Evolutionary conservation across 768 basidiomycete species (phyloP).

Genomic region (Termitomyces sp.): DNA sequence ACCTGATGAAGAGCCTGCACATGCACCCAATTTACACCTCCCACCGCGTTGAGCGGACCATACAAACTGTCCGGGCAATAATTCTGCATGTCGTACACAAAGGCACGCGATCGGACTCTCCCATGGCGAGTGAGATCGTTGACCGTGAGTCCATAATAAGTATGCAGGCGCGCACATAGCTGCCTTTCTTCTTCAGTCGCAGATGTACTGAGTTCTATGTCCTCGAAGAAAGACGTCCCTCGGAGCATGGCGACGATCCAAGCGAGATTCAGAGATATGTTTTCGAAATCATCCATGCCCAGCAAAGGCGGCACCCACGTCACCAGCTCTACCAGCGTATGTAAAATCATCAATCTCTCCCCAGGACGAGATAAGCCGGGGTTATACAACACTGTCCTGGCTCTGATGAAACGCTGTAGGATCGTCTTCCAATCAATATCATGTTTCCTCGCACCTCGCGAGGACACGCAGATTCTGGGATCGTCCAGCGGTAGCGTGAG

Average conservation of each 20-base stretch:
- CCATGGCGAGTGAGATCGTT: conserved; percentile 29
- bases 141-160: conserved; percentile 50
- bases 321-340: conserved; percentile 48
- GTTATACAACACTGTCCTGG: conserved; percentile 39
- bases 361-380: conserved; percentile 29
- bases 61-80: conserved; percentile 46
- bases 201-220: conserved; percentile 11
- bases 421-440: conserved; percentile 48
- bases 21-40: conserved; percentile 58
- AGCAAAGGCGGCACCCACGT: conserved; percentile 33
- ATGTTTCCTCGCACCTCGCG: conserved; percentile 24
- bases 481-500: conserved; percentile 62
- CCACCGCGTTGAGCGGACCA: conserved; percentile 50
- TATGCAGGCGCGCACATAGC: conserved; percentile 48
- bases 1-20: conserved; percentile 50
- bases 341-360: conserved; percentile 38
- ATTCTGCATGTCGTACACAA: conserved; percentile 58
- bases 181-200: conserved; percentile 34
- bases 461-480: conserved; percentile 43
- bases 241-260: conserved; percentile 45
- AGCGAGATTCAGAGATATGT: conserved; percentile 43
- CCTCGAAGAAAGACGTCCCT: conserved; percentile 41
- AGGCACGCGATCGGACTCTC: conserved; percentile 42
- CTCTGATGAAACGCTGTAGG: conserved; percentile 52
- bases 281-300: conserved; percentile 15